Evolutionary conservation across 129 eudicot genomes (phyloP), one percentile per base, ranked within the genome.

Genomic region (Chrysanthemum seticuspe): DNA sequence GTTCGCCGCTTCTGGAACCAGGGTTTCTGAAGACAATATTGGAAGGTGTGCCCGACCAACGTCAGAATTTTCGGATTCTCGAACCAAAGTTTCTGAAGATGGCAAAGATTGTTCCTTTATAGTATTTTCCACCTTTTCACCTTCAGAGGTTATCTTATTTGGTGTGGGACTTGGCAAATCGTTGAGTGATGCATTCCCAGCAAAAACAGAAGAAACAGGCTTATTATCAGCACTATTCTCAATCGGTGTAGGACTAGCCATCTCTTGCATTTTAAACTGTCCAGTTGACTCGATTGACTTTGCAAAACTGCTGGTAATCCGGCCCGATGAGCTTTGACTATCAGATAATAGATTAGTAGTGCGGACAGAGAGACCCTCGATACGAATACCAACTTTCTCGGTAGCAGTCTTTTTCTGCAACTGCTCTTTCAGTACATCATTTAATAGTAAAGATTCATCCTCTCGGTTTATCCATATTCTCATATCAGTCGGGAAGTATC

Each of bases 401-500:
- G 53, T 16, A 67, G 62, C 19, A 73, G 69, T 49, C 3, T 49
- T 63, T 50, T 66, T 73, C 71, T 82, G 77, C 18, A 87, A 82
- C 40, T 74, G 82, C 14, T 83, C 88, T 16, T 81, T 82, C 71
- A 95, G 74, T 15, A 81, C 97, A 72, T 90, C 83, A 25, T 84
- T 85, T 62, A 95, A 81, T 76, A 90, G 94, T 67, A 88, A 13
- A 1, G 94, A 90, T 29, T 87, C 85, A 34, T 83, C 84, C 67
- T 88, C 87, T 69, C 84, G 87, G 72, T 67, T 65, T 3, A 78
- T 81, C 99, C 99, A 95, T 74, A 95, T 83, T 81, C 94, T 88
- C 87, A 90, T 86, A 73, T 95, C 89, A 67, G 71, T 27, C 1
- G 99, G 97, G 68, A 90, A 95, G 67, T 81, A 85, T 71, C 99